phyloP scores from a whole-genome alignment of 768 basidiomycete genomes.

The Dentipellis sp. region DNA sequence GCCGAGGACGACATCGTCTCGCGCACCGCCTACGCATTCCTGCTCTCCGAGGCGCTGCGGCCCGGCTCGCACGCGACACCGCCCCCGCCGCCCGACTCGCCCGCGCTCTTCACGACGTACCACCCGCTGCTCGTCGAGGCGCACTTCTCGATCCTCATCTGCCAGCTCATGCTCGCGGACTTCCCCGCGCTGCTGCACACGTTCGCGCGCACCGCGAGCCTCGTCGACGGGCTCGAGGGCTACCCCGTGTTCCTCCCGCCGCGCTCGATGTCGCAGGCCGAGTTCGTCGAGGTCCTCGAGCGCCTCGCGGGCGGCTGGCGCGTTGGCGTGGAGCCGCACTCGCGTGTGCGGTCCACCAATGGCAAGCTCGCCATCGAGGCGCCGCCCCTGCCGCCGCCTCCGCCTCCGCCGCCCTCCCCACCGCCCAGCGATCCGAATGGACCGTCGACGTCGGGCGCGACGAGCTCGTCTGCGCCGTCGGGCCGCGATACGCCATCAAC shows the following conservation, averaged over 20 bases:
- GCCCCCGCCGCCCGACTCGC: slow-evolving; percentile 32
- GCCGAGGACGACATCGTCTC: slow-evolving; percentile 33
- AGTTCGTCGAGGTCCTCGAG: slow-evolving; percentile 80
- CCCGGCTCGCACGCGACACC: slow-evolving; percentile 41
- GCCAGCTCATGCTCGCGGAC: slow-evolving; percentile 71
- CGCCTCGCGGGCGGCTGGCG: slow-evolving; percentile 73
- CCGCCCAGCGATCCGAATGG: slow-evolving; percentile 18
- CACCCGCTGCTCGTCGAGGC: slow-evolving; percentile 86
- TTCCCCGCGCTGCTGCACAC: slow-evolving; percentile 51
- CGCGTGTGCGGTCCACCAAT: slow-evolving; percentile 27
- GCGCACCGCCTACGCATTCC: slow-evolving; percentile 57
- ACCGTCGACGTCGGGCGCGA: slow-evolving; percentile 16
- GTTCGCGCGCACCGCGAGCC: slow-evolving; percentile 54
- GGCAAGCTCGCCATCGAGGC: slow-evolving; percentile 36
- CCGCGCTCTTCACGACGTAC: slow-evolving; percentile 77
- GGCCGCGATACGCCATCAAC: slow-evolving; percentile 14
- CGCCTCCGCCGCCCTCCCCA: slow-evolving; percentile 10
- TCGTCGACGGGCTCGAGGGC: slow-evolving; percentile 79
- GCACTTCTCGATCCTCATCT: slow-evolving; percentile 71
- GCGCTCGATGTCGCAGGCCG: slow-evolving; percentile 83
- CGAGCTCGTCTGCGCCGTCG: slow-evolving; percentile 11
- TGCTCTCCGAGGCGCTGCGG: slow-evolving; percentile 57
- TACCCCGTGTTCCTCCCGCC: slow-evolving; percentile 85
- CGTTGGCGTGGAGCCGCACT: slow-evolving; percentile 52
- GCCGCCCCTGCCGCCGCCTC: slow-evolving; percentile 18